Percentiles rank a stretch among this genome's conserved stretches.
These are phyloP conservation scores for Spatholobus suberectus DNA, from an alignment of 306 rosid species.

Conservation along the genomic window DNA sequence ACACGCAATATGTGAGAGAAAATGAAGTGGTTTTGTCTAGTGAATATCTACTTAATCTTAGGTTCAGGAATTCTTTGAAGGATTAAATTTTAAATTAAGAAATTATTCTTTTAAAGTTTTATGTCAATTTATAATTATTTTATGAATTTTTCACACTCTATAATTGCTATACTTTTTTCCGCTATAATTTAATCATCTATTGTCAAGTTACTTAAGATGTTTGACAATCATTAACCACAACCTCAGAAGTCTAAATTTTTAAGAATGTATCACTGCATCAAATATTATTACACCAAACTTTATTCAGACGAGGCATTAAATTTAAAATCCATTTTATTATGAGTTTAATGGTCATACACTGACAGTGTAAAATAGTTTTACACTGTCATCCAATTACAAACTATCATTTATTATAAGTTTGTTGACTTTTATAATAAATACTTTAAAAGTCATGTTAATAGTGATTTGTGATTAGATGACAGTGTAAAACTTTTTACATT, in stretches of 20 bases:
- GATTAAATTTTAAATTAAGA: not conserved
- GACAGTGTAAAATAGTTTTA: no score
- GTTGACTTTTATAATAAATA: no score
- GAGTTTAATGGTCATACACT: no score
- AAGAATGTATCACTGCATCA: not conserved
- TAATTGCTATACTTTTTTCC: not conserved
- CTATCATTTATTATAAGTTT: no score
- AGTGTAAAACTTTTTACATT: no score
- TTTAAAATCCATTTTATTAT: not conserved
- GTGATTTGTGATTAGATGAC: no score
- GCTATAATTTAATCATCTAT: not conserved
- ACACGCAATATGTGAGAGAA: slow-evolving; percentile 15
- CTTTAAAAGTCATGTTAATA: no score
- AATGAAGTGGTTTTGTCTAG: not conserved
- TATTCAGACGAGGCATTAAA: not conserved
- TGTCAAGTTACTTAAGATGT: not conserved
- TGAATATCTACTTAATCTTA: not conserved
- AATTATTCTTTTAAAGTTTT: not conserved
- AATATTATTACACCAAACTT: not conserved
- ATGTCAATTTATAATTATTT: not conserved
- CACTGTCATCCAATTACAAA: no score
- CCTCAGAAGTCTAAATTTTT: not conserved
- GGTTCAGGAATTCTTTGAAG: not conserved
- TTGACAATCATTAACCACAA: not conserved
- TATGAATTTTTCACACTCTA: not conserved